Conservation (phyloP, 2,329 filamentous ascomycete species). For the Xylariaceae sp. region DNA sequence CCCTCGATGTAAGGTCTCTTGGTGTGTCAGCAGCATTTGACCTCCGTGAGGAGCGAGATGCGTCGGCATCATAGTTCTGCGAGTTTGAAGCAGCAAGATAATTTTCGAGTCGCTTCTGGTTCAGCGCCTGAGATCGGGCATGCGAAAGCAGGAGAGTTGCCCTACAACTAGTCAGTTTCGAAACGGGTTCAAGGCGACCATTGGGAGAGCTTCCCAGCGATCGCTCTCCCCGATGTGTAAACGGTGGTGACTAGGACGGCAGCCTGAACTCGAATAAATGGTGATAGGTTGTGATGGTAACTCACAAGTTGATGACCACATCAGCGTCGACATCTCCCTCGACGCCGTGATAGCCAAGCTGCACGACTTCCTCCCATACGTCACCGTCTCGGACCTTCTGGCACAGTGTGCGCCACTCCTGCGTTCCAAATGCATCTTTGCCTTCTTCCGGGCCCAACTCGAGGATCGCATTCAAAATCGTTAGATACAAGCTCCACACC, state of each 20-base stretch:
- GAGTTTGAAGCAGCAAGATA: constrained; percentile 75
- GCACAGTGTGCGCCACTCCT: constrained; percentile 78
- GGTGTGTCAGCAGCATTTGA: constrained; percentile 71
- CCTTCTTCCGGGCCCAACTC: constrained; percentile 88
- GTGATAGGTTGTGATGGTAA: constrained; percentile 8
- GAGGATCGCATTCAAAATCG: constrained; percentile 82
- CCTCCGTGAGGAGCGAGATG: constrained; percentile 31
- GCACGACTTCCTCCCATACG: constrained; percentile 91
- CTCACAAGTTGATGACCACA: constrained; percentile 82
- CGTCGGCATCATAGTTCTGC: constrained; percentile 66
- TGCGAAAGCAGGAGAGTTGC: constrained; percentile 89
- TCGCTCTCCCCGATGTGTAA: background rate
- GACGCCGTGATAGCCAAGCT: constrained; percentile 77
- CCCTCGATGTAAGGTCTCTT: constrained; percentile 73
- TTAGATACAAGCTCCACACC: constrained; percentile 95
- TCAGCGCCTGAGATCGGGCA: constrained; percentile 73
- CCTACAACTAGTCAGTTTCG: constrained; percentile 40
- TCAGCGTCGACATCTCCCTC: constrained; percentile 92
- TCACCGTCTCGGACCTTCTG: constrained; percentile 80
- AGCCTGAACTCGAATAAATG: background rate
- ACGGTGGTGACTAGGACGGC: background rate
- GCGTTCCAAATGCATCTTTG: constrained; percentile 77
- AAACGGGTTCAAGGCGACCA: background rate
- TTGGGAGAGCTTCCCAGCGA: background rate
- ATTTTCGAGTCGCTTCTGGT: constrained; percentile 81